These are phyloP conservation scores for Westerdykella aurantiaca DNA, from an alignment of 2,329 filamentous ascomycete species.

Conservation along the genomic window DNA sequence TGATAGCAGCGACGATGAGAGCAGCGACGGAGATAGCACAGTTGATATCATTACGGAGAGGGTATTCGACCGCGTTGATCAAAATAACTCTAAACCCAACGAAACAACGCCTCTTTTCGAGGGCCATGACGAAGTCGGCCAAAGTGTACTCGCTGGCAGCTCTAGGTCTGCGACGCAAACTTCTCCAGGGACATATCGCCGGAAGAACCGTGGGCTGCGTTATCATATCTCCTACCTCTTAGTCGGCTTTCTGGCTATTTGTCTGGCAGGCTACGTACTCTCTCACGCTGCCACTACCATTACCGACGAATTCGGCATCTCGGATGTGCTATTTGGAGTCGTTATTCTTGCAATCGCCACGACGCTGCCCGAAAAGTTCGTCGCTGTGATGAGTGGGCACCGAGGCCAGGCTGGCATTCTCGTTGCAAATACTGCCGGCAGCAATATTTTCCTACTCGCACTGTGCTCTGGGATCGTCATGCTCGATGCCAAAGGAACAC, in stretches of 20 bases:
- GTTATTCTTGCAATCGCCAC: conserved; percentile 49
- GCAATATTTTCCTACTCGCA: conserved; percentile 51
- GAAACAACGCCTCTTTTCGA: no score
- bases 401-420: conserved; percentile 47
- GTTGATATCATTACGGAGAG: not conserved
- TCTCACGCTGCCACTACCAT: conserved; percentile 42
- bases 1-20: conserved; percentile 19
- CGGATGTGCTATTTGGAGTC: conserved; percentile 41
- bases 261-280: conserved; percentile 46
- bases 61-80: not conserved
- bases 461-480: conserved; percentile 44
- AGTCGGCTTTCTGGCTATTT: conserved; percentile 42
- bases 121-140: no score
- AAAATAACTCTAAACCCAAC: not conserved
- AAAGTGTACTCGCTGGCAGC: no score
- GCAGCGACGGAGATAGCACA: conserved; percentile 15
- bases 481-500: conserved; percentile 8
- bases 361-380: conserved; percentile 50
- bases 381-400: conserved; percentile 46
- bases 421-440: conserved; percentile 49
- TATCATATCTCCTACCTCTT: conserved; percentile 42
- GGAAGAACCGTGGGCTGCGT: conserved; percentile 14
- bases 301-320: conserved; percentile 39
- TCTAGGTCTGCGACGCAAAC: not conserved
- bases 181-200: not conserved